phyloP scores from a whole-genome alignment of 208 protist genomes.

The Porcisia hertigi region DNA sequence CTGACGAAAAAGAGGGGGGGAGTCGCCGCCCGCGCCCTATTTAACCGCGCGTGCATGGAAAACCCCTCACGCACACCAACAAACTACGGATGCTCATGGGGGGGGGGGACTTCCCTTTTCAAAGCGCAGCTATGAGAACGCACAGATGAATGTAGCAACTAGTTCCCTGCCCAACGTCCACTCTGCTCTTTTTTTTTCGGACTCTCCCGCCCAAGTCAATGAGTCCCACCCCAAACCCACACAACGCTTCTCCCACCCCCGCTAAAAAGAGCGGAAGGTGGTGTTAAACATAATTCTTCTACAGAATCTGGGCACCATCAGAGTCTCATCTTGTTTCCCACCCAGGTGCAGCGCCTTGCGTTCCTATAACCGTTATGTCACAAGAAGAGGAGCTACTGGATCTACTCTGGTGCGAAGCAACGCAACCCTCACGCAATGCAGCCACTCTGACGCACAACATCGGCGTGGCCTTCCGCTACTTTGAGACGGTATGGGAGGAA shows the following conservation, averaged over 20 bases:
- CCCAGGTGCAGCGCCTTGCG: neutral
- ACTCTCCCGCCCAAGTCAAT: too few species aligned
- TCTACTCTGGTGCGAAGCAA: conserved; percentile 11
- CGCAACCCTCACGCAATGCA: conserved; percentile 22
- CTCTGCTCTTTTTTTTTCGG: neutral
- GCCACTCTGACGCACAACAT: conserved; percentile 30
- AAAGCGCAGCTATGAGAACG: too few species aligned
- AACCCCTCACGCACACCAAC: too few species aligned
- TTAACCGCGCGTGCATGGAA: too few species aligned
- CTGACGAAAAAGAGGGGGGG: too few species aligned
- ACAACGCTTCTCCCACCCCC: neutral
- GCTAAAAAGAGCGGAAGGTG: too few species aligned
- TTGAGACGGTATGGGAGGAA: conserved; percentile 31
- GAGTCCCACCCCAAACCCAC: too few species aligned
- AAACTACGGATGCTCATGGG: too few species aligned
- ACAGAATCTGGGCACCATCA: neutral
- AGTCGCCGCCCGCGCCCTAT: too few species aligned
- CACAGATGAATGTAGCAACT: too few species aligned
- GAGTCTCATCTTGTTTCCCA: neutral
- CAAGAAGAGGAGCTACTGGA: neutral
- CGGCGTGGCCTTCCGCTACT: conserved; percentile 8
- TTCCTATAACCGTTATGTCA: neutral
- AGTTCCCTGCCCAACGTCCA: too few species aligned
- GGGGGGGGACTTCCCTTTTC: too few species aligned
- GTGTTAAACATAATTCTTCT: neutral